These are phyloP conservation scores for Reticulascus tulasneorum DNA, from an alignment of 2,329 filamentous ascomycete species.

Conservation along the genomic window DNA sequence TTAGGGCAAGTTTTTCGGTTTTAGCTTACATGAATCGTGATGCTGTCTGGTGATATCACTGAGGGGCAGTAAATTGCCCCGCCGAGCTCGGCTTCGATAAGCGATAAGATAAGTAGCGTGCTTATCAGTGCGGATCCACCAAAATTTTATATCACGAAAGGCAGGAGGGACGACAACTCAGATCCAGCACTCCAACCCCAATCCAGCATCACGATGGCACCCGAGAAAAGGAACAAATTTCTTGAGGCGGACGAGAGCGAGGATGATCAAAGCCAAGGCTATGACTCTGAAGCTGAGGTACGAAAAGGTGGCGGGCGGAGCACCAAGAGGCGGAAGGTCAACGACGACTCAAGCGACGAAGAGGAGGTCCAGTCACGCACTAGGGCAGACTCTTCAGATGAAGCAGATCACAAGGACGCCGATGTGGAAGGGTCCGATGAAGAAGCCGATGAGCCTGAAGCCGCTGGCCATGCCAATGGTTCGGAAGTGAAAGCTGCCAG, in stretches of 20 bases:
- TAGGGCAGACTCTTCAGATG: slow-evolving; percentile 28
- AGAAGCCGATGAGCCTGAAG: slow-evolving; percentile 18
- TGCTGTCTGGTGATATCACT: no score
- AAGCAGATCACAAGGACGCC: slow-evolving; percentile 21
- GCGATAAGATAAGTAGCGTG: slow-evolving; percentile 8
- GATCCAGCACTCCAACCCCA: background rate
- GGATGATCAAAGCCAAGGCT: slow-evolving; percentile 54
- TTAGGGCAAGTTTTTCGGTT: slow-evolving; percentile 2
- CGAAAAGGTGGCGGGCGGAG: slow-evolving; percentile 60
- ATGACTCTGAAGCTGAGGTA: slow-evolving; percentile 64
- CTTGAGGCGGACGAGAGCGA: slow-evolving; percentile 59
- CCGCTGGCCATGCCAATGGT: no score
- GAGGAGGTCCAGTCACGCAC: no score
- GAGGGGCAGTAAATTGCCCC: slow-evolving; percentile 10
- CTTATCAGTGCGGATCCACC: slow-evolving; percentile 3
- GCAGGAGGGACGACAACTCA: slow-evolving; percentile 1
- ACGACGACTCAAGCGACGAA: slow-evolving; percentile 38
- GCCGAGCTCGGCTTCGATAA: slow-evolving; percentile 5
- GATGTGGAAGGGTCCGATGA: slow-evolving; percentile 25
- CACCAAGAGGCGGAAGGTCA: slow-evolving; percentile 61
- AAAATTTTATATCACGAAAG: slow-evolving; percentile 12
- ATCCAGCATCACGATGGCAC: slow-evolving; percentile 58
- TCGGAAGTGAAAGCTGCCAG: no score
- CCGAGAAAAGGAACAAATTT: slow-evolving; percentile 69
- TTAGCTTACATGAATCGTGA: slow-evolving; percentile 9